These are phyloP conservation scores for Batrachochytrium dendrobatidis DNA, from an alignment of 371 early-diverging fungal genomes.

Conservation along the genomic window DNA sequence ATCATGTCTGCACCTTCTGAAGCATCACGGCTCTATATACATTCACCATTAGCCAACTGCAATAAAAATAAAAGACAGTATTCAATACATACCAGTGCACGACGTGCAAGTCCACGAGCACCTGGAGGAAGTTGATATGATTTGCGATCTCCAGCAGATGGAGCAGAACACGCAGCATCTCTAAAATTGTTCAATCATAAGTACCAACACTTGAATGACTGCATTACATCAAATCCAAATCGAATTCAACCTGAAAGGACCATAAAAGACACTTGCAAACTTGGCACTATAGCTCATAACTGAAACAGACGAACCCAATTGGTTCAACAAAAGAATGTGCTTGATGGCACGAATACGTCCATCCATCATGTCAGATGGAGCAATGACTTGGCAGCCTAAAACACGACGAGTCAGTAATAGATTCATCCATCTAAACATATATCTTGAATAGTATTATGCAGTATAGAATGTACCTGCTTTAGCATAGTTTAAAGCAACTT, in stretches of 20 bases:
- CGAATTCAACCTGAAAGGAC: slow-evolving; percentile 95
- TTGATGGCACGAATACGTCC: slow-evolving; percentile 91
- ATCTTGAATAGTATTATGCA: no score
- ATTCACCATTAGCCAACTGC: background rate
- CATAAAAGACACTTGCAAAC: slow-evolving; percentile 90
- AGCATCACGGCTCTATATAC: slow-evolving; percentile 61
- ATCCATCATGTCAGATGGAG: slow-evolving; percentile 98
- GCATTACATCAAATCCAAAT: slow-evolving; percentile 11
- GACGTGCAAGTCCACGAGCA: slow-evolving; percentile 80
- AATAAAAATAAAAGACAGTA: background rate
- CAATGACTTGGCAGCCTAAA: slow-evolving; percentile 63
- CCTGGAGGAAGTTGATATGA: slow-evolving; percentile 90
- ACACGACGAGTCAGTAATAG: background rate
- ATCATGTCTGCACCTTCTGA: slow-evolving; percentile 93
- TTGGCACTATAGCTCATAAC: slow-evolving; percentile 94
- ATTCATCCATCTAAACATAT: no score
- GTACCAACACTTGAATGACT: slow-evolving; percentile 1
- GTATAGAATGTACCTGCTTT: slow-evolving; percentile 41
- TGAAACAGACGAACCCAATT: slow-evolving; percentile 61
- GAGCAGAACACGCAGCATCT: slow-evolving; percentile 89
- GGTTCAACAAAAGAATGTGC: slow-evolving; percentile 54
- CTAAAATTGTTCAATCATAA: slow-evolving; percentile 21
- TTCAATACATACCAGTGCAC: slow-evolving; percentile 57
- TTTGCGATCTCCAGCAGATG: slow-evolving; percentile 84
- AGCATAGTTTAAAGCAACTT: slow-evolving; percentile 82